Evolutionary conservation across 176 grass and related monocot species (phyloP), one percentile per base, ranked within the genome.

Genomic region (Bolboschoenus planiculmis): DNA sequence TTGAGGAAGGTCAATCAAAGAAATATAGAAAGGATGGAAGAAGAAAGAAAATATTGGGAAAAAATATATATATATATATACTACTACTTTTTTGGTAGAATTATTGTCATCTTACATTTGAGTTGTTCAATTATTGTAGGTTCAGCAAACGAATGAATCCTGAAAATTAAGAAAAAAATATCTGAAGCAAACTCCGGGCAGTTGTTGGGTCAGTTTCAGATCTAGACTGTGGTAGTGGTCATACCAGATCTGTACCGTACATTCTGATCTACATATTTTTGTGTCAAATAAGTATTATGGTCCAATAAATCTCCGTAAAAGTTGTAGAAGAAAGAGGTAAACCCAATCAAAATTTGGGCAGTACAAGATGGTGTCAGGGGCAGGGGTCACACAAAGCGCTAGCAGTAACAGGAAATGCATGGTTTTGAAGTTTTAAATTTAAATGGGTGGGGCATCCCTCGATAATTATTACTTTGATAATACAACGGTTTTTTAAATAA

Each of bases 291-390:
- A 76, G 44, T 76, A 76, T 76, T 43, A 51, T 53, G 72, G 42
- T 74, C 70, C 44, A 76, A 51, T 76, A 76, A n/a, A 53, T 50
- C 26, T 51, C 72, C 72, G 15, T 53, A 77, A 77, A 48, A 31
- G 46, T 30, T 16, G 72, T 51, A 50, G 44, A 30, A 66, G 62
- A 75, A 48, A 62, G 24, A 10, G 71, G 2, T 75, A 24, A 75
- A 75, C 43, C 43, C 71, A 51, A 76, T 51, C 18, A 76, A 76
- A 76, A 21, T 39, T 62, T 10, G 63, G 33, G 16, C 63, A 67
- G 63, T 66, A 67, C 63, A 67, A 71, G 51, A 30, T 76, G 71
- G 71, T 76, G 44, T 76, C 13, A 75, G 71, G 18, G 70, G 39
- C 2, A 68, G 35, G 35, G 13, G n/a, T 37, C 67, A 40, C 16